phyloP scores from a whole-genome alignment of 805 yeast species.

The Brettanomyces nanus region DNA sequence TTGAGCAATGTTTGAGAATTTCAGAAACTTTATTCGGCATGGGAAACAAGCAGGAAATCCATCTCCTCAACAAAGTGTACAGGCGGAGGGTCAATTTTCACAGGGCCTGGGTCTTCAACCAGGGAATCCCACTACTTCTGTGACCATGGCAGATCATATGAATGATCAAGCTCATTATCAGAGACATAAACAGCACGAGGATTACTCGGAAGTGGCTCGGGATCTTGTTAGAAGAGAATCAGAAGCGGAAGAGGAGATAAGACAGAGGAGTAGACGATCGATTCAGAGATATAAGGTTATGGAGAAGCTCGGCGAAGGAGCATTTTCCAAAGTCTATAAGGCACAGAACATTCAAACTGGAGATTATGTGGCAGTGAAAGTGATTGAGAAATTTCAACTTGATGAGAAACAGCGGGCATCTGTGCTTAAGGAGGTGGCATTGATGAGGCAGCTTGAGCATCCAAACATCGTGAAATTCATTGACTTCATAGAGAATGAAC shows the following conservation, averaged over 20 bases:
- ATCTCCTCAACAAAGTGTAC: too few species aligned
- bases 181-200: constrained; percentile 10
- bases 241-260: constrained; percentile 12
- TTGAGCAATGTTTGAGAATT: constrained; percentile 13
- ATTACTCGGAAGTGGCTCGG: constrained; percentile 24
- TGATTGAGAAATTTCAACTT: constrained; percentile 62
- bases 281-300: constrained; percentile 33
- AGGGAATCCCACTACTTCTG: too few species aligned
- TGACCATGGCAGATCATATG: too few species aligned
- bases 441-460: constrained; percentile 59
- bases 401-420: constrained; percentile 55
- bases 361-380: constrained; percentile 43
- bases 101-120: too few species aligned
- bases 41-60: constrained; percentile 28
- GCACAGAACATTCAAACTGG: constrained; percentile 33
- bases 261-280: constrained; percentile 14
- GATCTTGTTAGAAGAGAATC: constrained; percentile 27
- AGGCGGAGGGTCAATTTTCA: too few species aligned
- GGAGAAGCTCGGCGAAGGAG: constrained; percentile 53
- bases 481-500: constrained; percentile 56
- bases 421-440: constrained; percentile 71
- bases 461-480: constrained; percentile 58
- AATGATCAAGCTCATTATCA: constrained; percentile 1
- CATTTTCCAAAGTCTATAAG: constrained; percentile 47
- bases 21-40: constrained; percentile 35